phyloP scores from a whole-genome alignment of 306 rosid species.

The Dryas octopetala region DNA sequence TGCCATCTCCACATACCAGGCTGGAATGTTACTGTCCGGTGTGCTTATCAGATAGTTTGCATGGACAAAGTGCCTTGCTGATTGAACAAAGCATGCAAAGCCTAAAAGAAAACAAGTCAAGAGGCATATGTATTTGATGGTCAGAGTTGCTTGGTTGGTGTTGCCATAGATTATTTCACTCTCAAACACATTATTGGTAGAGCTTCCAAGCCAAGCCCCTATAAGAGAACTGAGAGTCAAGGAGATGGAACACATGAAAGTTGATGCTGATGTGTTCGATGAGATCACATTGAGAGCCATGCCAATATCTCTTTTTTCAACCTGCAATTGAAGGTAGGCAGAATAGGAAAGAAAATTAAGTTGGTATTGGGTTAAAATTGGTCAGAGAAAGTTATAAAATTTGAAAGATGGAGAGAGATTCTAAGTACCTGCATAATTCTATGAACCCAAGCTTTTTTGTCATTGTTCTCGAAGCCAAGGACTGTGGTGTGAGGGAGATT shows the following conservation, averaged over 20 bases:
- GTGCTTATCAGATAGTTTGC: conserved; percentile 68
- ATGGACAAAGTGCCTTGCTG: conserved; percentile 73
- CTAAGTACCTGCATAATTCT: conserved; percentile 61
- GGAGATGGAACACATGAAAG: conserved; percentile 55
- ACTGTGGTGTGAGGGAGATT: conserved; percentile 62
- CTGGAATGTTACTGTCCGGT: conserved; percentile 53
- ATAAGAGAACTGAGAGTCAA: conserved; percentile 65
- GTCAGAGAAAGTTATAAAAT: background rate
- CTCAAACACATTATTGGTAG: conserved; percentile 34
- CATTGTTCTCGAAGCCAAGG: conserved; percentile 74
- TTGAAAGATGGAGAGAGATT: background rate
- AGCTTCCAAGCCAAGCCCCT: conserved; percentile 73
- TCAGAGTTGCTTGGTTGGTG: conserved; percentile 40
- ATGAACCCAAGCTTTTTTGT: conserved; percentile 70
- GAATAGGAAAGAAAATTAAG: too few relatives aligned
- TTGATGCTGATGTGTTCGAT: conserved; percentile 62
- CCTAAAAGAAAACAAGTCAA: conserved; percentile 67
- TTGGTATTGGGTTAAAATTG: background rate
- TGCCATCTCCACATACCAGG: conserved; percentile 49
- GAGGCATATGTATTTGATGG: conserved; percentile 63
- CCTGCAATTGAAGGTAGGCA: conserved; percentile 29
- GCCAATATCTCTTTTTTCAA: conserved; percentile 40
- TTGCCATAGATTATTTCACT: conserved; percentile 64
- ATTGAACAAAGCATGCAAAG: conserved; percentile 67
- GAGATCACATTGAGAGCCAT: conserved; percentile 53